phyloP scores from a whole-genome alignment of 345 rosid species.

The Abelmoschus esculentus region DNA sequence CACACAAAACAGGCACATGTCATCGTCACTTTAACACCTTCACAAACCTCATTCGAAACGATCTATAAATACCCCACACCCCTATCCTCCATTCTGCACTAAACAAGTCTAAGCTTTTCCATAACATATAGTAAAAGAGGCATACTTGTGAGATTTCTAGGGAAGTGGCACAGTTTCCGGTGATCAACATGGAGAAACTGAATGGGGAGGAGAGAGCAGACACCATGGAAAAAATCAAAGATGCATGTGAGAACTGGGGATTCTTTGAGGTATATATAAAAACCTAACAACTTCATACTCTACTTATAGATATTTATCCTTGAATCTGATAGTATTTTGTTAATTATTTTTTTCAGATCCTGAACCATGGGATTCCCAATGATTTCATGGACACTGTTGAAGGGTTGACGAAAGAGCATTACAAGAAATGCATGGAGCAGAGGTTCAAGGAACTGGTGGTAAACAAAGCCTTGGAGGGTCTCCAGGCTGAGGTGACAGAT shows the following conservation, averaged over 20 bases:
- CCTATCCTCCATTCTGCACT: conserved; percentile 3
- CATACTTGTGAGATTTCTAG: background rate
- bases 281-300: background rate
- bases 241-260: conserved; percentile 47
- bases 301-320: background rate
- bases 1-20: too few species aligned
- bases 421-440: conserved; percentile 81
- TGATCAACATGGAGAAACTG: conserved; percentile 25
- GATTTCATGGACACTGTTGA: conserved; percentile 72
- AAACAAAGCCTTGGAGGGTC: conserved; percentile 53
- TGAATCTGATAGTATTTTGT: background rate
- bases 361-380: conserved; percentile 67
- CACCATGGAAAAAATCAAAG: conserved; percentile 65
- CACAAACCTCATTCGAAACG: background rate
- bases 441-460: conserved; percentile 36
- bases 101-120: background rate
- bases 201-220: conserved; percentile 51
- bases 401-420: conserved; percentile 65
- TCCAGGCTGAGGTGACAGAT: conserved; percentile 55
- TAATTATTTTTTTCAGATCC: conserved; percentile 27
- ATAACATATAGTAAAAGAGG: background rate
- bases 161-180: conserved; percentile 60
- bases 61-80: conserved; percentile 24
- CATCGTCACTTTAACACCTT: background rate
- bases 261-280: conserved; percentile 31